phyloP scores from a whole-genome alignment of 106 monocot genomes.

The Vanilla planifolia region DNA sequence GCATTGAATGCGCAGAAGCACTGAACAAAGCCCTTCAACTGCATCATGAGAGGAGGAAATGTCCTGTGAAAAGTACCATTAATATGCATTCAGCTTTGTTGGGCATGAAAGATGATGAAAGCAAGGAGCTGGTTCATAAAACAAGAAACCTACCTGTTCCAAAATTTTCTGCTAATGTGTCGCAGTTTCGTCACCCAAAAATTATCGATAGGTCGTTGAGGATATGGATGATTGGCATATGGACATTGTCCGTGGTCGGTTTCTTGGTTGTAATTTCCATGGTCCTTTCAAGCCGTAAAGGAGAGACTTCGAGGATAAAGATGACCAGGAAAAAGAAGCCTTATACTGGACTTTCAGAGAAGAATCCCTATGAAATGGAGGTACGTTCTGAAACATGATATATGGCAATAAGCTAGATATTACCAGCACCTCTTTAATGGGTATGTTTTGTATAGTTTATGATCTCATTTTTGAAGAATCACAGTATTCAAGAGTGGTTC shows the following conservation, averaged over 20 bases:
- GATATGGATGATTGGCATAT: constrained; percentile 63
- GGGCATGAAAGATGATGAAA: neutral
- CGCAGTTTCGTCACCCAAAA: constrained; percentile 4
- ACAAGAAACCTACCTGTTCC: constrained; percentile 9
- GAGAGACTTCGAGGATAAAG: constrained; percentile 28
- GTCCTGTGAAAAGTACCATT: constrained; percentile 8
- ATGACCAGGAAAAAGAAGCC: constrained; percentile 34
- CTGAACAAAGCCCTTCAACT: constrained; percentile 73
- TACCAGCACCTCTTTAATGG: no score
- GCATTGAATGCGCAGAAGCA: constrained; percentile 75
- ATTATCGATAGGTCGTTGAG: constrained; percentile 15
- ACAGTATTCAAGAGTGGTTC: no score
- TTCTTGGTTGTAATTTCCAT: constrained; percentile 62
- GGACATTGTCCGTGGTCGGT: constrained; percentile 68
- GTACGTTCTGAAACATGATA: constrained; percentile 10
- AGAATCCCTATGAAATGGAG: constrained; percentile 16
- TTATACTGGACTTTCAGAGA: constrained; percentile 7
- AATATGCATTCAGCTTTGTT: neutral
- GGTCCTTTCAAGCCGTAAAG: constrained; percentile 34
- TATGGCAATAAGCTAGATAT: no score
- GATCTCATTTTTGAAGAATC: no score
- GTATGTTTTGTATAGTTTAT: no score
- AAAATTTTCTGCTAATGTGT: constrained; percentile 10
- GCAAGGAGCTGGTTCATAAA: neutral
- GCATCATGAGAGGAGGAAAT: constrained; percentile 67